Evolutionary conservation across 2,329 filamentous ascomycete genomes (phyloP).

Genomic region (Penicillium rolfsii): DNA sequence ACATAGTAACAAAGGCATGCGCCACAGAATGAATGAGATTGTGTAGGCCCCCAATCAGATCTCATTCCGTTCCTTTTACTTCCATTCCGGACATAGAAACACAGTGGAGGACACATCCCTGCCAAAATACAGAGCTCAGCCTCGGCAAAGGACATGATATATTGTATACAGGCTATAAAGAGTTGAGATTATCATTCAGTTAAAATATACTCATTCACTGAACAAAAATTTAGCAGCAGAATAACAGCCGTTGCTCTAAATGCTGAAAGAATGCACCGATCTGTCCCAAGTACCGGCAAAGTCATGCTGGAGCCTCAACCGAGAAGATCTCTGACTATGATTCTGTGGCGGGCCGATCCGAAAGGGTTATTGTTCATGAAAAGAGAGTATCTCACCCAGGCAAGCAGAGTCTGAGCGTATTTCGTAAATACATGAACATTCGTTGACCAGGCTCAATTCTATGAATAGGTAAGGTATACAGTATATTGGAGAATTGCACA

Average conservation of each 20-base stretch:
- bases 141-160: too few relatives aligned
- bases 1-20: neutral
- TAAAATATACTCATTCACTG: too few relatives aligned
- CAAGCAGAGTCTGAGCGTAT: neutral
- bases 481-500: neutral
- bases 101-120: neutral
- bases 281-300: neutral
- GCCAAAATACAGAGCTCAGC: too few relatives aligned
- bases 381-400: neutral
- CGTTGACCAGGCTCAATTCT: neutral
- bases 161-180: too few relatives aligned
- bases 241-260: neutral
- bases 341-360: conserved; percentile 2
- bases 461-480: too few relatives aligned
- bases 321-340: neutral
- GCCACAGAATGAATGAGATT: conserved; percentile 6
- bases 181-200: too few relatives aligned
- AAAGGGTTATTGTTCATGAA: neutral
- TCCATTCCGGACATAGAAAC: neutral
- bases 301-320: conserved; percentile 2
- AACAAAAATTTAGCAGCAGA: too few relatives aligned
- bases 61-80: neutral
- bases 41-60: neutral
- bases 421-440: neutral
- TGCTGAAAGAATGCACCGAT: neutral